Evolutionary conservation across 1,284 basidiomycete genomes (phyloP).

Genomic region (Boletus calvinii): DNA sequence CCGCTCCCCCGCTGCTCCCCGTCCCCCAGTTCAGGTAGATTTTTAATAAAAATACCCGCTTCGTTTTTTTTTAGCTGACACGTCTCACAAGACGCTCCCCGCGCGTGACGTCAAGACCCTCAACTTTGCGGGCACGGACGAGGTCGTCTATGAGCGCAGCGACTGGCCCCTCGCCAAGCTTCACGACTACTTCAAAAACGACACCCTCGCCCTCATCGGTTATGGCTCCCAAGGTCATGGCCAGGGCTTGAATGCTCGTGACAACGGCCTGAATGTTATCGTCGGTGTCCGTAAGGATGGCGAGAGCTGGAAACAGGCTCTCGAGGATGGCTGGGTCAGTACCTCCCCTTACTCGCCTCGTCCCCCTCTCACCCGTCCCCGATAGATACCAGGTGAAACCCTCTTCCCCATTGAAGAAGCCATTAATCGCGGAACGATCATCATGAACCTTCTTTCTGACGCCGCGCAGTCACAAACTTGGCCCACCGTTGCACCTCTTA

Average conservation of each 20-base stretch:
- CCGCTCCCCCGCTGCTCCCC: constrained; percentile 44
- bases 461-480: constrained; percentile 97
- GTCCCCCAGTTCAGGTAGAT: constrained; percentile 45
- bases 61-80: constrained; percentile 15
- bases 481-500: constrained; percentile 83
- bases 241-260: constrained; percentile 97
- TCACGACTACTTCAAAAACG: constrained; percentile 99
- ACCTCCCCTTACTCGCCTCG: constrained; percentile 6
- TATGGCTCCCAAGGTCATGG: constrained; percentile 99
- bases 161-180: constrained; percentile 99
- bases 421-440: constrained; percentile 93
- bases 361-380: neutral
- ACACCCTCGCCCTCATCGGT: constrained; percentile 97
- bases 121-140: constrained; percentile 95
- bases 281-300: constrained; percentile 98
- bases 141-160: constrained; percentile 94
- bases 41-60: constrained; percentile 20
- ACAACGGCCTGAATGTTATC: constrained; percentile 98
- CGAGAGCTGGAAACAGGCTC: constrained; percentile 94
- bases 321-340: constrained; percentile 94
- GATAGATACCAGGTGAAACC: constrained; percentile 89
- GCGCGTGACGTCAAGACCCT: constrained; percentile 92
- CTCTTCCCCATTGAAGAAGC: constrained; percentile 99
- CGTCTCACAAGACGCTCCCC: constrained; percentile 28
- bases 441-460: constrained; percentile 99